A percentile compares a stretch with the other conserved stretches of the same genome.
phyloP scores from a whole-genome alignment of 1,284 basidiomycete species.

The Malassezia dermatis region DNA sequence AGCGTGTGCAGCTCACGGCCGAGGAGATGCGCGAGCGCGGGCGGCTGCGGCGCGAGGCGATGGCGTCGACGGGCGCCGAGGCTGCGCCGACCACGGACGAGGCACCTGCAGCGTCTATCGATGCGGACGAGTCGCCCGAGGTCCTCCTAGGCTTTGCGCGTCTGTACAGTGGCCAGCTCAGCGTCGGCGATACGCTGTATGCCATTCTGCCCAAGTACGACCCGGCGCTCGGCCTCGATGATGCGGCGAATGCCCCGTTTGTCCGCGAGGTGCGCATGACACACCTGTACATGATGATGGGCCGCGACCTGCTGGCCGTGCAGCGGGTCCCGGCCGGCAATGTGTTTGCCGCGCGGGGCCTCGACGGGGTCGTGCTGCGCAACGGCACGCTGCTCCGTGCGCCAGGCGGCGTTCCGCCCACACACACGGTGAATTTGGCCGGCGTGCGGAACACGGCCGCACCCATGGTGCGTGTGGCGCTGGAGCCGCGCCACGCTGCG shows the following conservation, averaged over 20 bases:
- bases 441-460: constrained; percentile 50
- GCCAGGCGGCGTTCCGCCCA: not conserved
- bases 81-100: constrained; percentile 11
- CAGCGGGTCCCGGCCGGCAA: constrained; percentile 82
- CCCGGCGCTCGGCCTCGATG: constrained; percentile 56
- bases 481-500: constrained; percentile 72
- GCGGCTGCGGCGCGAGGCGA: constrained; percentile 24
- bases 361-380: constrained; percentile 80
- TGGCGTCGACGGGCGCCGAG: constrained; percentile 15
- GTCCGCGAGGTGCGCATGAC: constrained; percentile 59
- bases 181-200: constrained; percentile 57
- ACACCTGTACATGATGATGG: constrained; percentile 95
- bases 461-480: constrained; percentile 87
- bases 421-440: constrained; percentile 34
- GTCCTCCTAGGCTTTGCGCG: constrained; percentile 68
- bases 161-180: constrained; percentile 78
- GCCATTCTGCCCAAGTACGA: constrained; percentile 85
- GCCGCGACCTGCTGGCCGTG: constrained; percentile 75
- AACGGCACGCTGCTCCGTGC: constrained; percentile 62
- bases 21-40: constrained; percentile 74
- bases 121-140: constrained; percentile 22
- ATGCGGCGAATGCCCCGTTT: constrained; percentile 58
- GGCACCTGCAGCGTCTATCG: constrained; percentile 12
- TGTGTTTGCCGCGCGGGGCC: constrained; percentile 81
- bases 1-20: constrained; percentile 56